Conservation (phyloP, 176 grass and related monocot species). For the Eremochloa ophiuroides region DNA sequence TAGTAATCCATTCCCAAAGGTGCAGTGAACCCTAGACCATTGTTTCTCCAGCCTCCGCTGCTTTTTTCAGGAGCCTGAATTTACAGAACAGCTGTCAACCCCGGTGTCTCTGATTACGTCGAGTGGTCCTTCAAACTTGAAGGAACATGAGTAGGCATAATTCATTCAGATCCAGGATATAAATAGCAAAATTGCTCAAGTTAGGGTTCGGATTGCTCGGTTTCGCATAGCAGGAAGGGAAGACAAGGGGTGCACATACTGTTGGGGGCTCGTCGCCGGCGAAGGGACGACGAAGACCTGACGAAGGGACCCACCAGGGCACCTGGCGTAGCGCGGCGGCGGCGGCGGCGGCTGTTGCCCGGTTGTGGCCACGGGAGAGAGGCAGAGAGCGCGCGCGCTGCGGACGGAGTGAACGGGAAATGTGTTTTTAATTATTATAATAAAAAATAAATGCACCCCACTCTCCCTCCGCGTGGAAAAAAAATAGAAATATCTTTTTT, state of each 20-base stretch:
- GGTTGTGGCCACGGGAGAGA: neutral
- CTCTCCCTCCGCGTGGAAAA: too few species aligned
- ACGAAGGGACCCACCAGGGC: neutral
- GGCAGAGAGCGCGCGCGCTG: neutral
- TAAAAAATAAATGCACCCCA: neutral
- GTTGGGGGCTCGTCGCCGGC: neutral
- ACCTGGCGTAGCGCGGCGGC: neutral
- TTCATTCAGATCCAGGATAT: neutral
- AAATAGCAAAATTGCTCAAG: neutral
- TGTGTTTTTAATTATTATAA: neutral
- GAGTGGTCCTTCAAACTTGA: neutral
- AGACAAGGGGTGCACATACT: neutral
- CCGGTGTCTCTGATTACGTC: neutral
- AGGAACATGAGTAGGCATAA: neutral
- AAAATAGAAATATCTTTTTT: too few species aligned
- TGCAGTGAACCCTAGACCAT: constrained; percentile 28
- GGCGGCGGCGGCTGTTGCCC: neutral
- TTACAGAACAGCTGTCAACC: neutral
- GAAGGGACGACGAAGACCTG: neutral
- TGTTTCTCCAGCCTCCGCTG: neutral
- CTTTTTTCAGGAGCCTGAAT: neutral
- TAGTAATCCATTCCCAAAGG: constrained; percentile 64
- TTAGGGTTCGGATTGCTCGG: neutral
- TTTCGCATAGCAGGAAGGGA: neutral
- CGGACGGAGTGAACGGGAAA: neutral